Conservation (phyloP, 306 rosid genomes). For the Sechiopsis laciniata region DNA sequence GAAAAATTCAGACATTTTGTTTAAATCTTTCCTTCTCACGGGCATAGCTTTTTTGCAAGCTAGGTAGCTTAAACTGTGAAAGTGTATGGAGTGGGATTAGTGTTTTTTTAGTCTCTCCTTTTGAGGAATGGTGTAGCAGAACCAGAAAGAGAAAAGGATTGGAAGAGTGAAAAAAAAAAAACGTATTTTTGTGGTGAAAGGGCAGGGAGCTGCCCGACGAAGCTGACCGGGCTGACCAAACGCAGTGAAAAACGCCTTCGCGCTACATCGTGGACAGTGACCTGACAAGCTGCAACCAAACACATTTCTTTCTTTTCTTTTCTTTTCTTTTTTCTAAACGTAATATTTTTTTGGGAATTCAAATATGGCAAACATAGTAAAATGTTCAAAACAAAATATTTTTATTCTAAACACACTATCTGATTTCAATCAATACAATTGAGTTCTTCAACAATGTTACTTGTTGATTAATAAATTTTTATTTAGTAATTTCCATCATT, state of each 20-base stretch:
- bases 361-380: no score
- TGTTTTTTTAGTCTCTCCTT: constrained; percentile 22
- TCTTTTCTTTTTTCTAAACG: no score
- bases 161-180: neutral
- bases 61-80: constrained; percentile 18
- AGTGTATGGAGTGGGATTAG: constrained; percentile 37
- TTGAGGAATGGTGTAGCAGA: constrained; percentile 4
- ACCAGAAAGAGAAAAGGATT: constrained; percentile 19
- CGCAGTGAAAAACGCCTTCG: constrained; percentile 70
- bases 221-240: constrained; percentile 72
- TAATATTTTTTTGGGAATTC: no score
- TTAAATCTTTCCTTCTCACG: neutral
- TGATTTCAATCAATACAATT: no score
- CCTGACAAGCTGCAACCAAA: constrained; percentile 51
- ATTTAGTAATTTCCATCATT: no score
- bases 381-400: no score
- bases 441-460: no score
- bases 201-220: constrained; percentile 64
- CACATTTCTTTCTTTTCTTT: no score
- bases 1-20: constrained; percentile 28
- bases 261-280: constrained; percentile 82
- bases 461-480: no score
- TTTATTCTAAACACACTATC: no score
- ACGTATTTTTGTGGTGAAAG: neutral
- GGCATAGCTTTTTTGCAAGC: constrained; percentile 26